A percentile compares a stretch with the other conserved stretches of the same genome.
These are phyloP conservation scores for Cyclaneusma minus DNA, from an alignment of 2,329 filamentous ascomycete species.

Conservation along the genomic window DNA sequence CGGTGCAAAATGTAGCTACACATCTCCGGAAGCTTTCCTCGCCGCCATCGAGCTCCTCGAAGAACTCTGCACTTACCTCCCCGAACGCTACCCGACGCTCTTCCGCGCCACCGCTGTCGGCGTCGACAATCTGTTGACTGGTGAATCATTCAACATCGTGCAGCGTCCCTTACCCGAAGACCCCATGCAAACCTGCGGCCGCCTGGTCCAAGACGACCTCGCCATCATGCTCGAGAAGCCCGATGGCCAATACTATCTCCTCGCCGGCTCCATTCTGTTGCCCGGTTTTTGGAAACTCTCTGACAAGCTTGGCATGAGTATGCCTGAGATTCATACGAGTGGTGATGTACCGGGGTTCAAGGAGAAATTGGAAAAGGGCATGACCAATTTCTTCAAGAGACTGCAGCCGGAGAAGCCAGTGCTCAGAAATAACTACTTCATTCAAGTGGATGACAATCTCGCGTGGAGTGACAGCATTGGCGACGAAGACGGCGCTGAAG, in stretches of 20 bases:
- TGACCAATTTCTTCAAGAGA: slow-evolving; percentile 67
- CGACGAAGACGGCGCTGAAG: slow-evolving; percentile 42
- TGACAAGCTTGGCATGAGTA: slow-evolving; percentile 67
- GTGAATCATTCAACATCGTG: slow-evolving; percentile 55
- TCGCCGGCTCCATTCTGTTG: slow-evolving; percentile 61
- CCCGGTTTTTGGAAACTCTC: slow-evolving; percentile 71
- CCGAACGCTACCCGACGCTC: slow-evolving; percentile 58
- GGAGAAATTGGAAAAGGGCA: slow-evolving; percentile 58
- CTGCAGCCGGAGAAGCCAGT: slow-evolving; percentile 52
- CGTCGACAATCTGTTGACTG: slow-evolving; percentile 55
- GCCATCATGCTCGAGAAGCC: slow-evolving; percentile 66
- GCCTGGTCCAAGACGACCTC: slow-evolving; percentile 67
- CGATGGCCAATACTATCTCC: slow-evolving; percentile 69
- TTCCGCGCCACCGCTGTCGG: slow-evolving; percentile 48
- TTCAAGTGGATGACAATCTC: slow-evolving; percentile 68
- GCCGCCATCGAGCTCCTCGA: slow-evolving; percentile 64
- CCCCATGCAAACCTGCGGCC: slow-evolving; percentile 59
- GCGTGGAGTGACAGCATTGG: slow-evolving; percentile 68
- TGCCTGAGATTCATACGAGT: slow-evolving; percentile 66
- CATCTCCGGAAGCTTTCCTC: slow-evolving; percentile 52
- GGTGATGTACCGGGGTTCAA: slow-evolving; percentile 61
- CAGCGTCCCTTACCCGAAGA: slow-evolving; percentile 54
- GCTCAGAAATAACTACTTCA: slow-evolving; percentile 62
- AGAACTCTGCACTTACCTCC: slow-evolving; percentile 56
- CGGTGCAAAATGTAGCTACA: slow-evolving; percentile 50